phyloP scores from a whole-genome alignment of 306 rosid species.

The Alnus glutinosa region DNA sequence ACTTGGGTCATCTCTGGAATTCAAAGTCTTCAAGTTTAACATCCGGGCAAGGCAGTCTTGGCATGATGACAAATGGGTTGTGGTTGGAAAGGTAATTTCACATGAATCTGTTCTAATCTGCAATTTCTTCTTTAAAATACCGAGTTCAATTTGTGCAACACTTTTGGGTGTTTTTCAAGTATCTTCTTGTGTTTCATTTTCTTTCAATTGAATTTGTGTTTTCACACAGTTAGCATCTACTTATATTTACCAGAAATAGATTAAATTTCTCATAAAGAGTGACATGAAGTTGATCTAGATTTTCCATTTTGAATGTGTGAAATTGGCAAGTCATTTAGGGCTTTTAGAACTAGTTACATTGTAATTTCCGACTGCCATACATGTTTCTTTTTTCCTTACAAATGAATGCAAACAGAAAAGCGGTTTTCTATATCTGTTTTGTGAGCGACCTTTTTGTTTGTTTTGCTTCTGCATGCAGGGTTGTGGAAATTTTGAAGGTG shows the following conservation, averaged over 20 bases:
- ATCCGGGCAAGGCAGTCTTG: conserved; percentile 79
- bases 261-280: background rate
- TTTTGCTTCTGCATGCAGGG: conserved; percentile 52
- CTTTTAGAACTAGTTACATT: conserved; percentile 11
- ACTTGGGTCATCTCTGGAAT: conserved; percentile 77
- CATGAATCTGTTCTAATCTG: background rate
- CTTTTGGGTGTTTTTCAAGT: background rate
- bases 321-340: background rate
- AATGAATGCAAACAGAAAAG: background rate
- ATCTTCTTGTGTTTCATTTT: background rate
- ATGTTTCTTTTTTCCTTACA: background rate
- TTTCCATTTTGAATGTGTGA: conserved; percentile 1
- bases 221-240: background rate
- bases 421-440: conserved; percentile 5
- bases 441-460: conserved; percentile 24
- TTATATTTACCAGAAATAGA: background rate
- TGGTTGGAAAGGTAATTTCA: conserved; percentile 71
- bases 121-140: conserved; percentile 19
- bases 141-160: conserved; percentile 5
- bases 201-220: conserved; percentile 4
- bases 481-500: conserved; percentile 45
- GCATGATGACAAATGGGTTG: conserved; percentile 76
- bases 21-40: conserved; percentile 64
- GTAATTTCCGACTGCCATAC: background rate
- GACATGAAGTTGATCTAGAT: background rate